Base-by-base conservation (phyloP, 805 yeast species). In the Wickerhamomyces canadensis region DNA sequence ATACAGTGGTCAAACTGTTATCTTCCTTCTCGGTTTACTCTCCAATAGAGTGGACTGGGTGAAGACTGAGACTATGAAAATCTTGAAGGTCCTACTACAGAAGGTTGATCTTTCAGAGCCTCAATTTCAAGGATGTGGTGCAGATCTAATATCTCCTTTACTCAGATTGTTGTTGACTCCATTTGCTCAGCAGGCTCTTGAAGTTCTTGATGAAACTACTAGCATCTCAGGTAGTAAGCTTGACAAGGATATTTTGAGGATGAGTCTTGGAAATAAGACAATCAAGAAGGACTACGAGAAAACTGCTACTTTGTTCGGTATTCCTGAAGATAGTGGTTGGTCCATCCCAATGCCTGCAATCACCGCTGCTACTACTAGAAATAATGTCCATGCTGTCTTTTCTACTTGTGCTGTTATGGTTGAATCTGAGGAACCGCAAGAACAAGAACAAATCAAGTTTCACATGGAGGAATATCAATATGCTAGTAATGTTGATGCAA, bases 291-390 rank as follows among this genome's bases (percentile, higher is more conserved):
- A 85, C 45, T 84, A 82, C 54, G 96, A 84, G 47, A 80, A 76
- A 48, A 81, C 93, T 3, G 88, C 93, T 0, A 87, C 97, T 0
- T 65, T 93, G 38, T 94, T 88, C 64, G 98, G 98, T 13, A 80
- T 91, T 18, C 98, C 98, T 0, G 91, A 84, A 43, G 95, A 85
- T 11, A 79, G 83, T 52, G 99, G 99, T 2, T 93, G 99, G 99
- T 81, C 96, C 0, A 79, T 94, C 34, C 95, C 98, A 2, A 84
- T 85, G 91, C 96, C 98, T 3, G 85, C 91, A 0, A 78, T 87
- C 30, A 81, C 93, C 2, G 87, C 96, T 0, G 83, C 95, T 0
- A 75, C 84, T 13, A 85, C 98, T 1, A 68, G 97, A 47, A 86
- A 85, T 55, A 93, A 93, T 52, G 94, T 93, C 2, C 98, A 93